A percentile compares a stretch with the other conserved stretches of the same genome.
phyloP scores from a whole-genome alignment of 768 basidiomycete genomes.

The Mrakia gelida region DNA sequence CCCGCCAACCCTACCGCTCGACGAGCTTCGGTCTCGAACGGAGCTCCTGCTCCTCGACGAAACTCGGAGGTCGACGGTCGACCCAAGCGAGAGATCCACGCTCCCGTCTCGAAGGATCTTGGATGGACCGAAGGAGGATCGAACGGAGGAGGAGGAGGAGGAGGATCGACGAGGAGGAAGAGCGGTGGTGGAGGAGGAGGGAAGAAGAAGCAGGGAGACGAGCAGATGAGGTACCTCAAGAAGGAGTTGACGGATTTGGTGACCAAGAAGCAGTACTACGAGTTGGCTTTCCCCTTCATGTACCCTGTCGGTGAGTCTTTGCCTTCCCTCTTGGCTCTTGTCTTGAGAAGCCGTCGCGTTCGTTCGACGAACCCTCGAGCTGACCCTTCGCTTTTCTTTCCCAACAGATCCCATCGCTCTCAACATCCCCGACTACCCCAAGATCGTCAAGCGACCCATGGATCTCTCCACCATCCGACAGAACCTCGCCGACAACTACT shows the following conservation, averaged over 20 bases:
- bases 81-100: conserved; percentile 98
- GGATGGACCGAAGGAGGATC: conserved; percentile 62
- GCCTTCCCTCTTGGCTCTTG: background rate
- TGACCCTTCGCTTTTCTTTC: background rate
- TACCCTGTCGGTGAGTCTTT: conserved; percentile 78
- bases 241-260: conserved; percentile 67
- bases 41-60: conserved; percentile 58
- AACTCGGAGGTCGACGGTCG: conserved; percentile 52
- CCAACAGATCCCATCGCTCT: conserved; percentile 69
- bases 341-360: too few relatives aligned
- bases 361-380: too few relatives aligned
- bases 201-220: conserved; percentile 53
- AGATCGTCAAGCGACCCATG: conserved; percentile 90
- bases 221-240: conserved; percentile 78
- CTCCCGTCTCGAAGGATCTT: conserved; percentile 86
- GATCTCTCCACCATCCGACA: conserved; percentile 82
- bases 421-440: conserved; percentile 77
- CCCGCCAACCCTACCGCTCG: conserved; percentile 50
- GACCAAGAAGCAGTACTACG: conserved; percentile 69
- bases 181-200: conserved; percentile 36
- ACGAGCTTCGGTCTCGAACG: conserved; percentile 71
- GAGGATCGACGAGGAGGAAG: conserved; percentile 52
- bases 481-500: conserved; percentile 74
- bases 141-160: conserved; percentile 52
- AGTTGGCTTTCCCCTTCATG: conserved; percentile 76